Conservation (phyloP, 495 filamentous ascomycete genomes). For the Saxophila tyrrhenica region DNA sequence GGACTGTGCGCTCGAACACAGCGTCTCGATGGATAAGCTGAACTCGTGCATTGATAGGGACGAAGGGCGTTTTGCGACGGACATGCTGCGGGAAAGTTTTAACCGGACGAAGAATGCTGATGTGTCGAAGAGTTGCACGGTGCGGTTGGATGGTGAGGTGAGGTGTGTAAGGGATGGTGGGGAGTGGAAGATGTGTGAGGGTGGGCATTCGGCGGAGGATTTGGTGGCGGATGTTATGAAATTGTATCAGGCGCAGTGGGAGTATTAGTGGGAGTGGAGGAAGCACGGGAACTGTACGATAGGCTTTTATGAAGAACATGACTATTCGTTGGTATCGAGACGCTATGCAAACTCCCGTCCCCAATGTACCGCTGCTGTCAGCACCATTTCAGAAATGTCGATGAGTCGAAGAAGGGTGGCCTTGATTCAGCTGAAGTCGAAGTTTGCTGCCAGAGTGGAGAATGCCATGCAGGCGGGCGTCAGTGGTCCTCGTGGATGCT, state of each 20-base stretch:
- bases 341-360: too few relatives aligned
- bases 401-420: too few relatives aligned
- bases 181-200: conserved; percentile 67
- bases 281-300: too few relatives aligned
- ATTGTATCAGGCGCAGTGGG: background rate
- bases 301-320: background rate
- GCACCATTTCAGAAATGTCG: too few relatives aligned
- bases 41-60: conserved; percentile 69
- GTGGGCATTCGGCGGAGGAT: conserved; percentile 56
- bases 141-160: conserved; percentile 56
- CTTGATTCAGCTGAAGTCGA: too few relatives aligned
- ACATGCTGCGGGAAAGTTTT: conserved; percentile 68
- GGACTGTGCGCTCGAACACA: conserved; percentile 79
- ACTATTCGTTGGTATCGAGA: too few relatives aligned
- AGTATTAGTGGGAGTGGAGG: background rate
- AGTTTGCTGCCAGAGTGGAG: too few relatives aligned
- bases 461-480: too few relatives aligned
- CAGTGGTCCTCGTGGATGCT: too few relatives aligned
- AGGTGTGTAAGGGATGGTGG: conserved; percentile 79
- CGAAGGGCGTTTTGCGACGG: conserved; percentile 47
- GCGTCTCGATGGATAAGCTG: conserved; percentile 69
- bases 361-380: too few relatives aligned
- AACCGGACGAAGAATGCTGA: conserved; percentile 51
- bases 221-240: conserved; percentile 56
- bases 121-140: conserved; percentile 77